Conservation (phyloP, 139 green algal species). For the Yamagishiella unicocca region DNA sequence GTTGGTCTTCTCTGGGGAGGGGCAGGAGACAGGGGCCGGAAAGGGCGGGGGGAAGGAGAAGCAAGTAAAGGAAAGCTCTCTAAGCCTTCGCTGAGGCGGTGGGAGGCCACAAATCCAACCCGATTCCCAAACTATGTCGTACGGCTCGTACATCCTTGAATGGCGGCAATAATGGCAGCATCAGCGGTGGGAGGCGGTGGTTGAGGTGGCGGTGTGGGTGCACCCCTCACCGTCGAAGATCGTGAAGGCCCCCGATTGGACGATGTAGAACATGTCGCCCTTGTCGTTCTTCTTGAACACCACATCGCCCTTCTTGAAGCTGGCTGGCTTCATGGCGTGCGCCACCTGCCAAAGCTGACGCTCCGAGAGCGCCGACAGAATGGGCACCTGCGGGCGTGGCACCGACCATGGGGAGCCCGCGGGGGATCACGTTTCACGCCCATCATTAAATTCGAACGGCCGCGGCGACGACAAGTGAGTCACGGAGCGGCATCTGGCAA, state of each 20-base stretch:
- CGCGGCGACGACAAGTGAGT: too few species aligned
- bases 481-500: too few species aligned
- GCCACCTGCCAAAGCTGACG: constrained; percentile 87
- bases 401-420: too few species aligned
- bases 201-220: too few species aligned
- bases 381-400: constrained; percentile 68
- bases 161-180: too few species aligned
- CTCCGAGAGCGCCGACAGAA: constrained; percentile 82
- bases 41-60: background rate
- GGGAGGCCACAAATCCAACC: too few species aligned
- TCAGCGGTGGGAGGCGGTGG: too few species aligned
- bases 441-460: too few species aligned
- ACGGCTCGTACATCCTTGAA: too few species aligned
- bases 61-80: background rate
- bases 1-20: constrained; percentile 11
- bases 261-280: constrained; percentile 91
- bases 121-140: too few species aligned
- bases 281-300: constrained; percentile 78
- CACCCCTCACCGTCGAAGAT: constrained; percentile 75
- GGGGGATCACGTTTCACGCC: too few species aligned
- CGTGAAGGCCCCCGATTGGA: constrained; percentile 84
- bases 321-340: constrained; percentile 60
- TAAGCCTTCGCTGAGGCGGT: too few species aligned
- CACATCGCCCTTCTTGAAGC: constrained; percentile 57
- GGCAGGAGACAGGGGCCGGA: background rate